A percentile compares a stretch with the other conserved stretches of the same genome.
Conservation (phyloP, 2,329 filamentous ascomycete genomes). For the Catunica adiposa region DNA sequence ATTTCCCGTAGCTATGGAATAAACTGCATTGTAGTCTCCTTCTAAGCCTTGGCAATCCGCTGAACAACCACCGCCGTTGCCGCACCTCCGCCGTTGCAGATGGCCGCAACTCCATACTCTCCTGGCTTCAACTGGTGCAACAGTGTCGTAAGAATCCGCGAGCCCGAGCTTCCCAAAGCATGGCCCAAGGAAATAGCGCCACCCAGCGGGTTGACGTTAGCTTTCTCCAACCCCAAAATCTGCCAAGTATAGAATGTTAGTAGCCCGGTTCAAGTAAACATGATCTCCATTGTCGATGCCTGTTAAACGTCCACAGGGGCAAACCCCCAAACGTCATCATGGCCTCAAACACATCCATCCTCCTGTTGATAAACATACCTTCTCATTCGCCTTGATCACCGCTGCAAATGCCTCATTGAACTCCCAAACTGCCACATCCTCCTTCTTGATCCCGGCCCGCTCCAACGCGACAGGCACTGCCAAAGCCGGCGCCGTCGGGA, state of each 20-base stretch:
- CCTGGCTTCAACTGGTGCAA: slow-evolving; percentile 82
- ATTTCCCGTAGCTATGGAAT: not conserved
- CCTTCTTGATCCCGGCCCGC: slow-evolving; percentile 75
- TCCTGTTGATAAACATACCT: slow-evolving; percentile 35
- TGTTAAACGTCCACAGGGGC: too few relatives aligned
- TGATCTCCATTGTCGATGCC: not conserved
- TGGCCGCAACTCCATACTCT: slow-evolving; percentile 88
- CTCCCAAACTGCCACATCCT: slow-evolving; percentile 89
- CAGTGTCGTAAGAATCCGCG: slow-evolving; percentile 74
- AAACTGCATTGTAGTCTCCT: not conserved
- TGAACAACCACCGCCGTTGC: slow-evolving; percentile 87
- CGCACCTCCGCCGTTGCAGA: slow-evolving; percentile 92
- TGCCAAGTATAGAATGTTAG: slow-evolving; percentile 18
- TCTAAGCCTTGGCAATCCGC: slow-evolving; percentile 45
- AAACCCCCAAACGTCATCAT: too few relatives aligned
- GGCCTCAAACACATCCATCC: not conserved
- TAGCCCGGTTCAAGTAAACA: not conserved
- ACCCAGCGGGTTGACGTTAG: slow-evolving; percentile 72
- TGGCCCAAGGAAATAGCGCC: slow-evolving; percentile 88
- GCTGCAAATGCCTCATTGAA: slow-evolving; percentile 98
- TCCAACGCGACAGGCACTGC: slow-evolving; percentile 81
- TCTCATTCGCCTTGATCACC: slow-evolving; percentile 86
- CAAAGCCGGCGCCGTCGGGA: slow-evolving; percentile 81
- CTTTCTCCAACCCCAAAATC: slow-evolving; percentile 66
- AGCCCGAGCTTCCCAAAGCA: slow-evolving; percentile 82